These are phyloP conservation scores for Arthrobotrys conoides DNA, from an alignment of 2,329 filamentous ascomycete genomes.

Conservation along the genomic window DNA sequence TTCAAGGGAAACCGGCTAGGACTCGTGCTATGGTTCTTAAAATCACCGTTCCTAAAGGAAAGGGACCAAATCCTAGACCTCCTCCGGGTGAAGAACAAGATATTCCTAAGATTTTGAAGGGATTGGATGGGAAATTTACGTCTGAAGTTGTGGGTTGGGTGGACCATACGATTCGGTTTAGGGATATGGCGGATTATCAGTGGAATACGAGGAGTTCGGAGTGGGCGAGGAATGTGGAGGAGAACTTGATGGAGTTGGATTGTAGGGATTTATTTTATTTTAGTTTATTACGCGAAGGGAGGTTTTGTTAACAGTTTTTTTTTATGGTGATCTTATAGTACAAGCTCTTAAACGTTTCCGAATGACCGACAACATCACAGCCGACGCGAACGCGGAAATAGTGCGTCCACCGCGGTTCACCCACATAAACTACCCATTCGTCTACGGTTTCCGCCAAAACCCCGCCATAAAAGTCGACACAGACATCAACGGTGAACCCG, in stretches of 20 bases:
- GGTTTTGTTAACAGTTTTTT: too few species aligned
- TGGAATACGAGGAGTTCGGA: constrained; percentile 74
- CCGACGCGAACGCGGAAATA: constrained; percentile 76
- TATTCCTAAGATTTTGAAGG: constrained; percentile 63
- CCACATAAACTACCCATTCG: constrained; percentile 76
- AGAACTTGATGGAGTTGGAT: constrained; percentile 79
- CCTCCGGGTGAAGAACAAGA: constrained; percentile 64
- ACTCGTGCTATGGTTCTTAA: constrained; percentile 89
- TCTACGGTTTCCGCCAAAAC: constrained; percentile 88
- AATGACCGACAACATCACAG: constrained; percentile 75
- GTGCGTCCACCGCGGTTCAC: constrained; percentile 85
- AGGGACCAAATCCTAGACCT: constrained; percentile 73
- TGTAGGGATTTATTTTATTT: constrained; percentile 70
- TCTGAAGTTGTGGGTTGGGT: constrained; percentile 81
- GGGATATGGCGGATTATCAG: constrained; percentile 87
- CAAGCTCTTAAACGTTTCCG: constrained; percentile 75
- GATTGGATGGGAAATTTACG: constrained; percentile 70
- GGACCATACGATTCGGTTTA: constrained; percentile 86
- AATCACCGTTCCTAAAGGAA: constrained; percentile 86
- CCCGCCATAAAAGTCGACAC: constrained; percentile 78
- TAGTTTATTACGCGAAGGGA: too few species aligned
- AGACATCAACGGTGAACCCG: constrained; percentile 73
- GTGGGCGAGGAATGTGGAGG: constrained; percentile 79
- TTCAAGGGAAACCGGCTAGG: constrained; percentile 80
- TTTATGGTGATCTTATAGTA: constrained; percentile 16